Percentiles rank a stretch among this genome's conserved stretches.
Evolutionary conservation across 179 eudicot genomes (phyloP).

Genomic region (Drosera spatulata): DNA sequence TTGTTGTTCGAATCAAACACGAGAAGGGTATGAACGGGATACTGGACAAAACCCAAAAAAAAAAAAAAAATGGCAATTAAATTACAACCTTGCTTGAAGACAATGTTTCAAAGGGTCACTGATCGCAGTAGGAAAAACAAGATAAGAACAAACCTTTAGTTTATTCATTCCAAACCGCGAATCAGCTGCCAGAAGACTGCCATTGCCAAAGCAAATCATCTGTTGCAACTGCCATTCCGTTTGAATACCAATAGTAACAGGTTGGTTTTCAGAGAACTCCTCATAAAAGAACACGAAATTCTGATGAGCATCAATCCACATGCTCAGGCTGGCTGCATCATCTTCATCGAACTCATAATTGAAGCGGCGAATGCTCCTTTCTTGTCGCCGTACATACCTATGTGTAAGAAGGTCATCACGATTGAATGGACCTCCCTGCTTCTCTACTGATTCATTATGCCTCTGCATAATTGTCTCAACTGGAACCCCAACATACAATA

Average conservation of each 20-base stretch:
- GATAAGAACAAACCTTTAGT: constrained; percentile 51
- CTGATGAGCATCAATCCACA: constrained; percentile 87
- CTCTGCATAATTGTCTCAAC: constrained; percentile 91
- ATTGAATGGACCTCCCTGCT: constrained; percentile 81
- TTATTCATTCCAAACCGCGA: constrained; percentile 78
- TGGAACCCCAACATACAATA: constrained; percentile 78
- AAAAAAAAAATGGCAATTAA: constrained; percentile 8
- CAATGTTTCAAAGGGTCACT: not conserved
- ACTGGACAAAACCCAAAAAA: constrained; percentile 28
- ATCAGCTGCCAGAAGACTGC: constrained; percentile 65
- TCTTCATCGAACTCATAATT: constrained; percentile 65
- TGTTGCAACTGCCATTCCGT: constrained; percentile 98
- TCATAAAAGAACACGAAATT: constrained; percentile 59
- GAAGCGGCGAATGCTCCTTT: constrained; percentile 80
- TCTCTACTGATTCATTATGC: constrained; percentile 82
- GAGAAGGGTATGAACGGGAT: constrained; percentile 78
- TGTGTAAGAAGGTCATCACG: constrained; percentile 92
- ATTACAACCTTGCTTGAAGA: constrained; percentile 1
- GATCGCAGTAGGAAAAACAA: not conserved
- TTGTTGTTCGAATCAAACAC: constrained; percentile 91
- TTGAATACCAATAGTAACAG: constrained; percentile 80
- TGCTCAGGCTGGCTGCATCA: constrained; percentile 68
- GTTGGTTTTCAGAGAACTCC: constrained; percentile 60
- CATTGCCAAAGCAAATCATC: constrained; percentile 84
- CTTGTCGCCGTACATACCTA: constrained; percentile 81